Evolutionary conservation across 257 asterid genomes (phyloP), one percentile per base, ranked within the genome.

Genomic region (Lavandula angustifolia): DNA sequence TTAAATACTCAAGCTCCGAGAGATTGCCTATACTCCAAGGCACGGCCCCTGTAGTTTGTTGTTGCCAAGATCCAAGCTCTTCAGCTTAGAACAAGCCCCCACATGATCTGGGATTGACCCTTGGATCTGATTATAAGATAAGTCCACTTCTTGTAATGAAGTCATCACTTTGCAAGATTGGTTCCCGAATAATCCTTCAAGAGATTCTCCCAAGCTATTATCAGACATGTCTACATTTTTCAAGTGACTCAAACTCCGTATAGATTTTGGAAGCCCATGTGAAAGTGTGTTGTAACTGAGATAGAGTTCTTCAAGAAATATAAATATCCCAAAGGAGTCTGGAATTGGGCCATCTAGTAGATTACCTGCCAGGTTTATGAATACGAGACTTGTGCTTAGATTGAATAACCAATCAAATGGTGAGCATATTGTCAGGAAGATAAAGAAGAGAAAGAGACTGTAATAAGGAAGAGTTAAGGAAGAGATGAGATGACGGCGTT

Each of bases 191-290:
- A 67, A 29, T 11, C 54, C 66, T 5, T 37, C 42, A 53, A 73
- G 66, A 3, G 67, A n/a, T 59, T 41, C 70, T 11, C 38, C 31
- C 32, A 58, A 53, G 11, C 5, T 1, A 50, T 62, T 73, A 1
- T 1, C 0, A n/a, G 29, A 29, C 0, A 69, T 41, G 31, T 12
- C 8, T 10, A 78, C 11, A 0, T 4, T 3, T 9, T 43, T 47
- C 52, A 76, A 18, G 12, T 42, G 22, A 1, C 62, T 70, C 8
- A 61, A 49, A 32, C 68, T 80, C 35, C 59, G 16, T 4, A 64
- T 7, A 12, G 70, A 77, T n/a, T 37, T 55, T 7, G 78, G 74
- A 46, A 81, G 50, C n/a, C 60, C 68, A 52, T 77, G 73, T 17
- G 29, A 6, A 7, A 81, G 55, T 3, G 0, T 1, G 17, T 78